phyloP scores from a whole-genome alignment of 345 rosid genomes.

The Eucalyptus globulus region DNA sequence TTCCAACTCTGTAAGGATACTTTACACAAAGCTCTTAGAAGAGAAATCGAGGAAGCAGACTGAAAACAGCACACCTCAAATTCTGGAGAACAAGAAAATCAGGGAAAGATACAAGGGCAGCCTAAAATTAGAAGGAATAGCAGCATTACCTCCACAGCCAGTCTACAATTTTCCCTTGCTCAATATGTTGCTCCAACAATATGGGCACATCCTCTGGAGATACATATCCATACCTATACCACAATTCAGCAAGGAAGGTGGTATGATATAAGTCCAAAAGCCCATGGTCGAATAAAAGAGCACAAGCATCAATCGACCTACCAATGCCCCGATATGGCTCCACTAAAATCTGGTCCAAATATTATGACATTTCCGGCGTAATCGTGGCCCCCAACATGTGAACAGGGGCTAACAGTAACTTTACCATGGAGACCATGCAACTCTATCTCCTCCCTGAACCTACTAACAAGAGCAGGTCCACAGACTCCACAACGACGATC shows the following conservation, averaged over 20 bases:
- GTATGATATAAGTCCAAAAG: background rate
- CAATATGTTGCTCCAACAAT: slow-evolving; percentile 64
- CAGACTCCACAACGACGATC: slow-evolving; percentile 91
- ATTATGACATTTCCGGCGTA: slow-evolving; percentile 95
- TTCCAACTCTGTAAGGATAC: background rate
- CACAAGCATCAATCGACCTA: slow-evolving; percentile 8
- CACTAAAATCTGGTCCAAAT: slow-evolving; percentile 46
- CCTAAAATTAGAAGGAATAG: background rate
- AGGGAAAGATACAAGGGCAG: background rate
- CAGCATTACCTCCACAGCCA: slow-evolving; percentile 65
- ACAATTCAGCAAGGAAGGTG: background rate
- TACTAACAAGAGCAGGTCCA: slow-evolving; percentile 73
- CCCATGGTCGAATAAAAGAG: background rate
- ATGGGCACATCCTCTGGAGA: slow-evolving; percentile 63
- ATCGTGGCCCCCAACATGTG: slow-evolving; percentile 93
- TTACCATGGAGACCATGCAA: slow-evolving; percentile 60
- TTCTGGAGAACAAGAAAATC: background rate
- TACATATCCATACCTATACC: slow-evolving; percentile 75
- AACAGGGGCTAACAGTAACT: slow-evolving; percentile 93
- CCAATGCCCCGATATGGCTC: slow-evolving; percentile 81
- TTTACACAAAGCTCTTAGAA: background rate
- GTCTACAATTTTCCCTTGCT: slow-evolving; percentile 68
- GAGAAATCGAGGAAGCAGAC: background rate
- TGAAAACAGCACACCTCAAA: background rate
- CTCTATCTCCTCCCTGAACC: slow-evolving; percentile 86